phyloP scores from a whole-genome alignment of 1,284 basidiomycete species.

The Irpex sp. region DNA sequence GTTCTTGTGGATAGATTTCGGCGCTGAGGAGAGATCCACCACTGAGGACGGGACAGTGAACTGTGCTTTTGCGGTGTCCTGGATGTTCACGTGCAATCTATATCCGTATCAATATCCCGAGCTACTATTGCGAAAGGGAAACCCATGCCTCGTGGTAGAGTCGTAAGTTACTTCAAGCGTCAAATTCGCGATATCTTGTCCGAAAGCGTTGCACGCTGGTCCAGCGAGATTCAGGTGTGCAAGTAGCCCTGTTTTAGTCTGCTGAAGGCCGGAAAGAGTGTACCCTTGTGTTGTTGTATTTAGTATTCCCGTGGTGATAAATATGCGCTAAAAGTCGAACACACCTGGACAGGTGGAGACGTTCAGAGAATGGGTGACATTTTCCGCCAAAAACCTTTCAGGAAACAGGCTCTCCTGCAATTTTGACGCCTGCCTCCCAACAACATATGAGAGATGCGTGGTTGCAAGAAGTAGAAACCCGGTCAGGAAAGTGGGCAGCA shows the following conservation, averaged over 20 bases:
- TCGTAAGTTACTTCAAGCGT: conserved; percentile 69
- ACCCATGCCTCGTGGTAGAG: conserved; percentile 43
- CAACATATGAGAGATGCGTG: background rate
- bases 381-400: background rate
- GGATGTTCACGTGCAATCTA: conserved; percentile 77
- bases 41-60: conserved; percentile 66
- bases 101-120: conserved; percentile 13
- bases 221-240: conserved; percentile 59
- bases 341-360: conserved; percentile 7
- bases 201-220: conserved; percentile 68
- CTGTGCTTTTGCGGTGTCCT: conserved; percentile 61
- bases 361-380: conserved; percentile 3
- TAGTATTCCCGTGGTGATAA: background rate
- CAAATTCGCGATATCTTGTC: conserved; percentile 59
- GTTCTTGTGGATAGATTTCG: conserved; percentile 31
- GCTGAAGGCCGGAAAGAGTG: conserved; percentile 39
- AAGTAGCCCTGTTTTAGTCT: conserved; percentile 47
- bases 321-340: background rate
- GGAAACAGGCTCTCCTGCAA: background rate
- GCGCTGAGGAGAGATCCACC: conserved; percentile 42
- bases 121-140: background rate
- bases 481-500: conserved; percentile 1
- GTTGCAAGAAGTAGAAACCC: background rate
- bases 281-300: conserved; percentile 41
- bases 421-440: background rate